Percentiles rank a stretch among this genome's conserved stretches.
phyloP scores from a whole-genome alignment of 2,329 filamentous ascomycete species.

The Penicillium corylophilum region DNA sequence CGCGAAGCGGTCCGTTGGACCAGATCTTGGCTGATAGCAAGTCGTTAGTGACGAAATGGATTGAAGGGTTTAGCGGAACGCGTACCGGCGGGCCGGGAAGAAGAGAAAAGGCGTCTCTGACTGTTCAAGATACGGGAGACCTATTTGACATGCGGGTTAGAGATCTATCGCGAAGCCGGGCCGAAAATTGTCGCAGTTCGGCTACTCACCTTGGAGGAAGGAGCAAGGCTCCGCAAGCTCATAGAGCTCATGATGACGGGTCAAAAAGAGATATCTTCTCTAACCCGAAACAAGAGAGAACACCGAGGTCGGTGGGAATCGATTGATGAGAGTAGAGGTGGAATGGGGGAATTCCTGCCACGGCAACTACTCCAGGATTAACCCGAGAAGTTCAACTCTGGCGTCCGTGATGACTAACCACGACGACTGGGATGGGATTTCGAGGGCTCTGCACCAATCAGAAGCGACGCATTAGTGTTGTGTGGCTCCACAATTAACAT shows the following conservation, averaged over 20 bases:
- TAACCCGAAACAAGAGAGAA: conserved; percentile 23
- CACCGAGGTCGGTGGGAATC: conserved; percentile 21
- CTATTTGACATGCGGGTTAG: conserved; percentile 45
- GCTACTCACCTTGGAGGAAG: conserved; percentile 47
- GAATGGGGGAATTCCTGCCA: conserved; percentile 23
- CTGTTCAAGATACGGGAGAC: conserved; percentile 63
- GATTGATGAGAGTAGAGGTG: conserved; percentile 22
- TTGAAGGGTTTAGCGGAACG: conserved; percentile 24
- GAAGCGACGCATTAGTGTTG: background rate
- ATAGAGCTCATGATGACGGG: conserved; percentile 50
- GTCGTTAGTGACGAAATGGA: conserved; percentile 23
- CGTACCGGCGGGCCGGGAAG: conserved; percentile 76
- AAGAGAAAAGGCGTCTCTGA: conserved; percentile 79
- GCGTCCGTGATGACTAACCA: conserved; percentile 37
- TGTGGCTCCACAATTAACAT: background rate
- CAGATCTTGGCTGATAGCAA: conserved; percentile 71
- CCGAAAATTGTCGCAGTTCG: conserved; percentile 23
- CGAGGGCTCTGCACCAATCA: background rate
- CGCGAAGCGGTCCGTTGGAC: conserved; percentile 79
- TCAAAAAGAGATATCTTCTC: conserved; percentile 30
- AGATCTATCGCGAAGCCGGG: conserved; percentile 14
- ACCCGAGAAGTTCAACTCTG: conserved; percentile 10
- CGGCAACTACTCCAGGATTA: conserved; percentile 18
- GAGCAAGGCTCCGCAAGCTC: conserved; percentile 51
- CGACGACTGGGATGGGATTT: background rate